Base-by-base conservation (phyloP, 495 filamentous ascomycete species). In the Penicillium pulvis region DNA sequence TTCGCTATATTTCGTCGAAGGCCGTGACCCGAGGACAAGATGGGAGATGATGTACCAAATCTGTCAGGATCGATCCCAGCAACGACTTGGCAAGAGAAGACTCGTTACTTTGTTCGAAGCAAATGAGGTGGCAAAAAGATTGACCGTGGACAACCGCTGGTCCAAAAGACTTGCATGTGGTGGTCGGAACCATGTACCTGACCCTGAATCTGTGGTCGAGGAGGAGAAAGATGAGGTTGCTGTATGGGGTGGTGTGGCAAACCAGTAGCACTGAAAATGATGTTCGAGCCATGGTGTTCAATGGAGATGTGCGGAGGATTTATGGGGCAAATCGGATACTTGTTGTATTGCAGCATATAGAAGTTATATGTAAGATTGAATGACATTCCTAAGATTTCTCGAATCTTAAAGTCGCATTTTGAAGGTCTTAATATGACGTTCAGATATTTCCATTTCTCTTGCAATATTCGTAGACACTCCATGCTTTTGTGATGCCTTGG, bases 71-170 rank as follows among this genome's bases (percentile, higher is more conserved):
- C 16, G 55, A 7, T 55, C 60, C 1, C 35, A 23, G 23, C 16
- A 48, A 12, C 24, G 20, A 7, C 50, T 53, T 11, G 23, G 33
- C 26, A 89, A 86, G 74, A 75, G 88, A 47, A 80, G 75, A 41
- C 75, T 91, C 9, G 87, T 91, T 28, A 87, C 78, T 55, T 70
- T 91, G 58, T 78, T 82, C 60, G 87, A 91, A 64, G 88, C 88
- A 10, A 91, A 90, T 58, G 86, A 90, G 62, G 87, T 91, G 8
- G 83, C 87, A 2, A 86, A 83, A 66, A 68, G 89, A 30, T 63
- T 92, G 46, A 81, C 81, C 26, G 36, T 19, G 16, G 30, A 12
- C 19, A 24, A 42, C 12, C 43, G 12, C 35, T 12, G 39, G 39
- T 16, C 39, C 1, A 41, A 41, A 12, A 16, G 39, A 3, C 16